Evolutionary conservation across 1,284 basidiomycete genomes (phyloP).

Genomic region (Exsudoporus floridanus): DNA sequence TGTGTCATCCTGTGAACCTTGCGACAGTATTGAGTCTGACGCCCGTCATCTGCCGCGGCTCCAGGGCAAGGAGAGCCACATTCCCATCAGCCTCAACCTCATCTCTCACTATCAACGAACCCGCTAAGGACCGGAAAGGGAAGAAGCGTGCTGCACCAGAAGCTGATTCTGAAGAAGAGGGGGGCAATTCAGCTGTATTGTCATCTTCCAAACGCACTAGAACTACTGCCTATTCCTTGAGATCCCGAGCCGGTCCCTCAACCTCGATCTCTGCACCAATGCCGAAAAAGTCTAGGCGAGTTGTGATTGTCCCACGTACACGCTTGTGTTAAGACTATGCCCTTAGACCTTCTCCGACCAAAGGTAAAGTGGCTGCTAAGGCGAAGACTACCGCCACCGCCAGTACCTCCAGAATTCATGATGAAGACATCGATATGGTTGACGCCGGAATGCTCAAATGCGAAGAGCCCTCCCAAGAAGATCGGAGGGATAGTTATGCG

Average conservation of each 20-base stretch:
- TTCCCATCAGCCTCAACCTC: constrained; percentile 43
- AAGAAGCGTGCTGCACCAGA: constrained; percentile 83
- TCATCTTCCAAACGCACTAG: constrained; percentile 57
- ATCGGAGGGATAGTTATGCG: constrained; percentile 40
- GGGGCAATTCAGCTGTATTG: constrained; percentile 41
- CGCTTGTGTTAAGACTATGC: constrained; percentile 14
- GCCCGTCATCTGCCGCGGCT: constrained; percentile 23
- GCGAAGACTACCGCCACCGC: constrained; percentile 56
- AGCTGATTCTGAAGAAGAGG: constrained; percentile 58
- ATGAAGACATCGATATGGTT: constrained; percentile 76
- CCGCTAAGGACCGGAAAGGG: constrained; percentile 68
- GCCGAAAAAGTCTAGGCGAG: constrained; percentile 72
- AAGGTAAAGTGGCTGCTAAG: constrained; percentile 65
- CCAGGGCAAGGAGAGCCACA: constrained; percentile 59
- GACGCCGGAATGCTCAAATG: constrained; percentile 59
- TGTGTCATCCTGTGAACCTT: constrained; percentile 40
- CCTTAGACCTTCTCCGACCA: constrained; percentile 47
- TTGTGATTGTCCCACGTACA: constrained; percentile 8
- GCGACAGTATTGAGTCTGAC: constrained; percentile 19
- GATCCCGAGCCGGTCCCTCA: constrained; percentile 51
- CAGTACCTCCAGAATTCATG: constrained; percentile 58
- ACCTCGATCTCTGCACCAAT: constrained; percentile 51
- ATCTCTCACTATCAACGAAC: constrained; percentile 73
- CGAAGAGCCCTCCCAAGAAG: constrained; percentile 54
- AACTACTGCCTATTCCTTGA: constrained; percentile 59